phyloP scores from a whole-genome alignment of 2,329 filamentous ascomycete species.

The Botrytis medusae region DNA sequence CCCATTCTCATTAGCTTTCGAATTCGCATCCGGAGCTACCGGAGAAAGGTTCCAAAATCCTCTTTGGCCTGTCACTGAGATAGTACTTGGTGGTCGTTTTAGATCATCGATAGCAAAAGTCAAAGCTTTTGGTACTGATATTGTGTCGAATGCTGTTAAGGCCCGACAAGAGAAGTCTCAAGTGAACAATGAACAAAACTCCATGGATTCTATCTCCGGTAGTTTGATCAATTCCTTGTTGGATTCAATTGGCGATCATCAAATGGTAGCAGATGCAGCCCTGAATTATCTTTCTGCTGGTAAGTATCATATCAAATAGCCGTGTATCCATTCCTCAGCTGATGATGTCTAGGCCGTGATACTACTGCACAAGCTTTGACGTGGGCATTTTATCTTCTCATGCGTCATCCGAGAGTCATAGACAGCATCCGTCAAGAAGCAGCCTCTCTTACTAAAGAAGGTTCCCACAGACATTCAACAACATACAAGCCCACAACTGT shows the following conservation, averaged over 20 bases:
- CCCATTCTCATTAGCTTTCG: slow-evolving; percentile 60
- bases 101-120: slow-evolving; percentile 51
- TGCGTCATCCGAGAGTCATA: slow-evolving; percentile 48
- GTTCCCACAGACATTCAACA: slow-evolving; percentile 15
- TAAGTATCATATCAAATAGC: slow-evolving; percentile 22
- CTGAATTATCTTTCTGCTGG: slow-evolving; percentile 65
- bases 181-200: slow-evolving; percentile 26
- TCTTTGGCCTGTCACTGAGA: slow-evolving; percentile 59
- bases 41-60: slow-evolving; percentile 66
- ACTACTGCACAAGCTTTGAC: slow-evolving; percentile 65
- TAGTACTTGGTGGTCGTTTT: slow-evolving; percentile 50
- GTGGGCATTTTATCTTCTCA: slow-evolving; percentile 62
- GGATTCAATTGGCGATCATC: slow-evolving; percentile 53
- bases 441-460: slow-evolving; percentile 15
- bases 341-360: slow-evolving; percentile 49
- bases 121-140: slow-evolving; percentile 55
- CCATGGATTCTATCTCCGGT: slow-evolving; percentile 47
- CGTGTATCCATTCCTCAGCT: slow-evolving; percentile 12
- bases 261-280: slow-evolving; percentile 62
- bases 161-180: slow-evolving; percentile 40
- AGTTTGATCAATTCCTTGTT: slow-evolving; percentile 61
- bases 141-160: slow-evolving; percentile 55
- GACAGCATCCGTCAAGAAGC: slow-evolving; percentile 48
- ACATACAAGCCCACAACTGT: slow-evolving; percentile 39
- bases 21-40: slow-evolving; percentile 59